A percentile compares a stretch with the other conserved stretches of the same genome.
phyloP scores from a whole-genome alignment of 2,329 filamentous ascomycete species.

The Penicillium paneum region DNA sequence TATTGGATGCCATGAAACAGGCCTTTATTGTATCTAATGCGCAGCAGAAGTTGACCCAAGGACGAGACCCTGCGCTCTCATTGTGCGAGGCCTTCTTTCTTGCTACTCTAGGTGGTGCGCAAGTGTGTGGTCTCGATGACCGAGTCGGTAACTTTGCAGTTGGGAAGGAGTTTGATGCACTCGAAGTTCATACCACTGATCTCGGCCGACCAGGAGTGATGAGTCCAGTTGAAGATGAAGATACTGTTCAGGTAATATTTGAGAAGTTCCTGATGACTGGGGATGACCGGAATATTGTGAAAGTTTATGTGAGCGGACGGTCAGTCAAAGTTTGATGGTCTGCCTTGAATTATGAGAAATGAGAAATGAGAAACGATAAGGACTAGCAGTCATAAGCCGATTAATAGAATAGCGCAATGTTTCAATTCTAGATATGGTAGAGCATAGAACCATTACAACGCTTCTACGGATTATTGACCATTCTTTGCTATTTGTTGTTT shows the following conservation, averaged over 20 bases:
- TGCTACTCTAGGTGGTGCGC: slow-evolving; percentile 60
- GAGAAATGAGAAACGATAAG: background rate
- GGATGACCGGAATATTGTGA: slow-evolving; percentile 59
- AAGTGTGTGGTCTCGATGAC: slow-evolving; percentile 54
- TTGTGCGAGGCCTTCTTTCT: slow-evolving; percentile 58
- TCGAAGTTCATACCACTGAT: slow-evolving; percentile 46
- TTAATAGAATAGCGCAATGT: too few species aligned
- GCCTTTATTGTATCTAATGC: slow-evolving; percentile 52
- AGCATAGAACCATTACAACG: too few species aligned
- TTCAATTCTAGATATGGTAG: too few species aligned
- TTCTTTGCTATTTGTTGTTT: too few species aligned
- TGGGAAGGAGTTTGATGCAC: slow-evolving; percentile 62
- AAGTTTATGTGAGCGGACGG: slow-evolving; percentile 54
- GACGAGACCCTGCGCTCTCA: slow-evolving; percentile 46
- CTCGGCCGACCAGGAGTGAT: slow-evolving; percentile 44
- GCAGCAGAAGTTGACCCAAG: slow-evolving; percentile 31
- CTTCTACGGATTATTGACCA: too few species aligned
- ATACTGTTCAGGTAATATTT: slow-evolving; percentile 49
- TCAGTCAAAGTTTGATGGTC: slow-evolving; percentile 27
- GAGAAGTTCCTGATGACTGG: slow-evolving; percentile 66
- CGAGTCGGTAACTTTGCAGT: slow-evolving; percentile 56
- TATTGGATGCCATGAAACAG: slow-evolving; percentile 47
- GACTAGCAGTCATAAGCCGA: too few species aligned
- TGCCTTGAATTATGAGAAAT: background rate
- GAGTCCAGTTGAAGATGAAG: slow-evolving; percentile 53